phyloP scores from a whole-genome alignment of 2,329 filamentous ascomycete genomes.

The Xylariaceae sp. region DNA sequence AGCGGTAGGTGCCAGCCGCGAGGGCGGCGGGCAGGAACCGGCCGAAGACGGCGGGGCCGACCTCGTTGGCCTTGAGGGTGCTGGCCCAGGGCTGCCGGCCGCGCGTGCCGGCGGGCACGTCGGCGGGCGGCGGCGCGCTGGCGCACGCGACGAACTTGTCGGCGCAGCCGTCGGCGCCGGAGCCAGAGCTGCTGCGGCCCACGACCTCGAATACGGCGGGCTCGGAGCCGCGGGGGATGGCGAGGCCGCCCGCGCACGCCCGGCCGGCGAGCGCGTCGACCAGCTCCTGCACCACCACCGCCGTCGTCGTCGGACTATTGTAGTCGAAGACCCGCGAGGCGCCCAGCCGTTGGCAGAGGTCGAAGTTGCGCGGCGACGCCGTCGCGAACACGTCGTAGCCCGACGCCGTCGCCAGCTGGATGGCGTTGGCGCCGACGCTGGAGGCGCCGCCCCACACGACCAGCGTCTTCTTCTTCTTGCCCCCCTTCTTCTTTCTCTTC shows the following conservation, averaged over 20 bases:
- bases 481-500: too few relatives aligned
- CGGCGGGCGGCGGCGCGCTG: not conserved
- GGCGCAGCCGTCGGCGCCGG: not conserved
- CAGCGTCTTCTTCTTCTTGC: too few relatives aligned
- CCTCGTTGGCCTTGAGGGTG: slow-evolving; percentile 17
- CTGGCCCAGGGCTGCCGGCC: slow-evolving; percentile 7
- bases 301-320: slow-evolving; percentile 2
- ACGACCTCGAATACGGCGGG: too few relatives aligned
- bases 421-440: slow-evolving; percentile 6
- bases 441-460: slow-evolving; percentile 21
- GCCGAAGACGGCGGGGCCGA: slow-evolving; percentile 26
- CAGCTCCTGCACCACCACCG: not conserved
- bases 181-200: too few relatives aligned
- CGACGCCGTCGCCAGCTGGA: slow-evolving; percentile 6
- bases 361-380: slow-evolving; percentile 4
- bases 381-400: slow-evolving; percentile 8
- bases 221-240: not conserved
- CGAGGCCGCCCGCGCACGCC: slow-evolving; percentile 4
- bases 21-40: slow-evolving; percentile 34
- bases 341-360: slow-evolving; percentile 5
- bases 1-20: slow-evolving; percentile 24
- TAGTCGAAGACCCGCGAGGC: slow-evolving; percentile 6
- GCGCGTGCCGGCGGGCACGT: not conserved
- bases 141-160: not conserved
- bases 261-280: slow-evolving; percentile 1